These are phyloP conservation scores for Penicillium turbatum DNA, from an alignment of 495 filamentous ascomycete species.

Conservation along the genomic window DNA sequence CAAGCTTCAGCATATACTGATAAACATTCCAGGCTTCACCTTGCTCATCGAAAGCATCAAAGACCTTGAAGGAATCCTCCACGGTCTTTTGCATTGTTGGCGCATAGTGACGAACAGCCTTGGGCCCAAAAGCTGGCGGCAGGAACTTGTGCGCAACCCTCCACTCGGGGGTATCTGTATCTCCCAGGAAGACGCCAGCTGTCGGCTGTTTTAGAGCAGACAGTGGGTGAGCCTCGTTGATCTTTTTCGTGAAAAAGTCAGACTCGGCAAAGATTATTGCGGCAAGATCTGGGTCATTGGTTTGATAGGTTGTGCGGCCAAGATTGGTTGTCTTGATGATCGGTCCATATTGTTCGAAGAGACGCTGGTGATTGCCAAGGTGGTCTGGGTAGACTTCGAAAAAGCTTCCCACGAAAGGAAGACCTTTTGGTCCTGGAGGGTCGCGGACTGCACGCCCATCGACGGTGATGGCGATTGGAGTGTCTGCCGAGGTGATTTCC, in stretches of 20 bases:
- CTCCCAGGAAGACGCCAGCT: slow-evolving; percentile 48
- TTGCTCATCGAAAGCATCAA: slow-evolving; percentile 46
- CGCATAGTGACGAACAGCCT: slow-evolving; percentile 51
- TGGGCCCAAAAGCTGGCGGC: slow-evolving; percentile 48
- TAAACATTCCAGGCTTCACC: slow-evolving; percentile 52
- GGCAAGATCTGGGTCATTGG: slow-evolving; percentile 44
- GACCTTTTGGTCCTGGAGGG: slow-evolving; percentile 40
- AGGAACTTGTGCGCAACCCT: slow-evolving; percentile 50
- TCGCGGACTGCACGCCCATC: slow-evolving; percentile 41
- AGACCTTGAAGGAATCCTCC: slow-evolving; percentile 41
- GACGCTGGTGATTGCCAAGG: slow-evolving; percentile 52
- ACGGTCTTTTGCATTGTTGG: slow-evolving; percentile 48
- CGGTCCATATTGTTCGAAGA: slow-evolving; percentile 50
- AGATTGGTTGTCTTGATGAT: slow-evolving; percentile 53
- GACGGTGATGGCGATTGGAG: slow-evolving; percentile 28
- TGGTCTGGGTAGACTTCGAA: slow-evolving; percentile 55
- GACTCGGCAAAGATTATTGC: slow-evolving; percentile 40
- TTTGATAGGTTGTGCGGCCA: slow-evolving; percentile 45
- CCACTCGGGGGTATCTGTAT: slow-evolving; percentile 47
- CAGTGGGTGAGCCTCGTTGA: slow-evolving; percentile 47
- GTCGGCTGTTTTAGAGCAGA: slow-evolving; percentile 36
- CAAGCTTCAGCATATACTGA: slow-evolving; percentile 55
- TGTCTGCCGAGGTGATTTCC: slow-evolving; percentile 26
- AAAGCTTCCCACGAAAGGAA: slow-evolving; percentile 49
- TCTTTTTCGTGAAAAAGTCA: slow-evolving; percentile 50